Percentiles rank a stretch among this genome's conserved stretches.
Conservation (phyloP, 345 rosid species). For the Eucalyptus curtisii region DNA sequence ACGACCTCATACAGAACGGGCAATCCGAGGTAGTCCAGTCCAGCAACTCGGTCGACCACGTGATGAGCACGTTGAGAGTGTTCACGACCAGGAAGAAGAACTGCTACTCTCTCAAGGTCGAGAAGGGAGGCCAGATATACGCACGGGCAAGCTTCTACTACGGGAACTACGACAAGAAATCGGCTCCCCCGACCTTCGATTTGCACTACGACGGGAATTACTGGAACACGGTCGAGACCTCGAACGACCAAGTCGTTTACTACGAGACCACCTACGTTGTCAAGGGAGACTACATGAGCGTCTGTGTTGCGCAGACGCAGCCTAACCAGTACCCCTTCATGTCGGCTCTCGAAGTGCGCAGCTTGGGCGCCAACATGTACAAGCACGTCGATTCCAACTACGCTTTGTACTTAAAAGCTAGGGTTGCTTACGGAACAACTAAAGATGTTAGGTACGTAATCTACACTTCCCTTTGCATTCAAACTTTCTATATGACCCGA, state of each 20-base stretch:
- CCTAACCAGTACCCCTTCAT: constrained; percentile 22
- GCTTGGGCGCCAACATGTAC: constrained; percentile 16
- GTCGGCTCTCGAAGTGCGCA: constrained; percentile 22
- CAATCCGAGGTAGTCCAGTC: neutral
- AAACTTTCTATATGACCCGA: neutral
- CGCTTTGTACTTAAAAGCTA: constrained; percentile 11
- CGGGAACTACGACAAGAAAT: constrained; percentile 26
- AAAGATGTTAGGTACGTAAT: constrained; percentile 3
- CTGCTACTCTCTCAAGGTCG: constrained; percentile 10
- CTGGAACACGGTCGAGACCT: constrained; percentile 21
- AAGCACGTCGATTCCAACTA: neutral
- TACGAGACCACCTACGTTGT: constrained; percentile 10
- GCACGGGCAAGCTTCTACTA: constrained; percentile 23
- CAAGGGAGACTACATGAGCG: constrained; percentile 3
- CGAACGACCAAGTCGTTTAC: neutral
- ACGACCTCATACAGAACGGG: constrained; percentile 4
- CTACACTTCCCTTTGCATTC: neutral
- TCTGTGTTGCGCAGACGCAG: constrained; percentile 22
- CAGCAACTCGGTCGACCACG: neutral
- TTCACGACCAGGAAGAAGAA: constrained; percentile 14
- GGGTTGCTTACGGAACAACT: constrained; percentile 11
- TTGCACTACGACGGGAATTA: constrained; percentile 22
- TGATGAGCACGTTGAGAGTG: constrained; percentile 15
- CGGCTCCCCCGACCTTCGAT: constrained; percentile 21
- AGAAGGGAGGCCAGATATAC: constrained; percentile 3